Percentiles rank a stretch among this genome's conserved stretches.
Evolutionary conservation across 2,329 filamentous ascomycete genomes (phyloP).

Genomic region (Westerdykella aurantiaca): DNA sequence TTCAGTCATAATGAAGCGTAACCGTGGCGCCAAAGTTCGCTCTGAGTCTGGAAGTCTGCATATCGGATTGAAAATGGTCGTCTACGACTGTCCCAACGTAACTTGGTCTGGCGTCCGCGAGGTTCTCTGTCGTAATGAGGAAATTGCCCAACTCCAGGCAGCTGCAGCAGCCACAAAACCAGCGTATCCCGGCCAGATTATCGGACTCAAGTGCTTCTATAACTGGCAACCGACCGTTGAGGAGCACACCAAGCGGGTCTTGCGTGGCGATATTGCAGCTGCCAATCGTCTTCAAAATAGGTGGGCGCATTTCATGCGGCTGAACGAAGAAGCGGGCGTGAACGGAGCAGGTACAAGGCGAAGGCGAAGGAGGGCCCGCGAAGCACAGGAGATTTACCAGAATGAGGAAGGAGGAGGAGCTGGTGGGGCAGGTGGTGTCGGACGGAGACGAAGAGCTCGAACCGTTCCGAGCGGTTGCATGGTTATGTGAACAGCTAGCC

Average conservation of each 20-base stretch:
- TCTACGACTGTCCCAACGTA: conserved; percentile 87
- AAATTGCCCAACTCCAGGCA: conserved; percentile 52
- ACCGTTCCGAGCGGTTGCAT: conserved; percentile 44
- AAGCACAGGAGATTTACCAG: conserved; percentile 73
- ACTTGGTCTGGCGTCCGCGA: conserved; percentile 90
- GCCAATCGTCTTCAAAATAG: conserved; percentile 79
- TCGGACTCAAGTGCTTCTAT: conserved; percentile 88
- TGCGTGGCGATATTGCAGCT: conserved; percentile 67
- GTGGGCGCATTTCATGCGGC: conserved; percentile 93
- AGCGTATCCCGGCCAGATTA: conserved; percentile 69
- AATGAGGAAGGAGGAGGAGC: conserved; percentile 67
- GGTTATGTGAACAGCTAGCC: conserved; percentile 40
- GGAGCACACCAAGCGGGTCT: conserved; percentile 81
- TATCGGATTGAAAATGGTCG: conserved; percentile 67
- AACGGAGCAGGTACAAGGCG: conserved; percentile 59
- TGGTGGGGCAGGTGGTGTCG: conserved; percentile 32
- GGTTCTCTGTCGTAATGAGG: conserved; percentile 77
- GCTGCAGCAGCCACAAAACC: conserved; percentile 27
- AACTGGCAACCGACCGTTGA: conserved; percentile 93
- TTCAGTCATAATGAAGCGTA: conserved; percentile 65
- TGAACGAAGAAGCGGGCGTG: conserved; percentile 74
- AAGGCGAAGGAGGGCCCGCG: conserved; percentile 68
- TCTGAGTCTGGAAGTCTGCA: conserved; percentile 27
- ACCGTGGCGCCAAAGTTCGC: conserved; percentile 38
- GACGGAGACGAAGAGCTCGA: conserved; percentile 42